A percentile compares a stretch with the other conserved stretches of the same genome.
phyloP scores from a whole-genome alignment of 139 green algal species.

The Picochlorum sp. region DNA sequence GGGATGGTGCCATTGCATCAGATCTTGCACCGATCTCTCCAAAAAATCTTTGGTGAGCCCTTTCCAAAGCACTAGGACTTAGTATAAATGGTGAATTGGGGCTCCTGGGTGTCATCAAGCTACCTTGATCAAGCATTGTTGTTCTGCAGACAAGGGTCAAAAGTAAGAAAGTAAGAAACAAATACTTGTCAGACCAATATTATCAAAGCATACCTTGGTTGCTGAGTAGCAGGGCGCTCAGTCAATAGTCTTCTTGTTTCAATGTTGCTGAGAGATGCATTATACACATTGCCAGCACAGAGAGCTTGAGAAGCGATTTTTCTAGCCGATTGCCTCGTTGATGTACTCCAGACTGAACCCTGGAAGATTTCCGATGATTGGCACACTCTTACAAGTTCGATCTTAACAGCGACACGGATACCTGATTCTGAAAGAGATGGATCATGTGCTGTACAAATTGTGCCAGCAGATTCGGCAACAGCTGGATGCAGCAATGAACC shows the following conservation, averaged over 20 bases:
- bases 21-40: not conserved
- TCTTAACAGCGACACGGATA: slow-evolving; percentile 11
- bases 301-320: too few species aligned
- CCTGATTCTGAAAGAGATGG: not conserved
- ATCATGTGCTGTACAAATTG: slow-evolving; percentile 11
- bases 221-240: too few species aligned
- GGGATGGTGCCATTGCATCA: not conserved
- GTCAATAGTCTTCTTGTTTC: slow-evolving; percentile 13
- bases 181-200: too few species aligned
- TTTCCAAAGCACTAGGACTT: not conserved
- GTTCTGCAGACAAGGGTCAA: too few species aligned
- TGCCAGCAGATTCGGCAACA: slow-evolving; percentile 19
- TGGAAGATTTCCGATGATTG: too few species aligned
- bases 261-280: not conserved
- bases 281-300: not conserved
- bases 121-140: not conserved
- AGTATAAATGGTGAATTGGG: not conserved
- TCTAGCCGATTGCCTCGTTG: too few species aligned
- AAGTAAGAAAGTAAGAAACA: too few species aligned
- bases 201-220: too few species aligned
- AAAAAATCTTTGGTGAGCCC: not conserved
- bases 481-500: slow-evolving; percentile 21
- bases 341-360: too few species aligned
- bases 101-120: not conserved
- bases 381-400: slow-evolving; percentile 1